Evolutionary conservation across 2,329 filamentous ascomycete species (phyloP), one percentile per base, ranked within the genome.

Genomic region (Aspergillus pseudoglaucus): DNA sequence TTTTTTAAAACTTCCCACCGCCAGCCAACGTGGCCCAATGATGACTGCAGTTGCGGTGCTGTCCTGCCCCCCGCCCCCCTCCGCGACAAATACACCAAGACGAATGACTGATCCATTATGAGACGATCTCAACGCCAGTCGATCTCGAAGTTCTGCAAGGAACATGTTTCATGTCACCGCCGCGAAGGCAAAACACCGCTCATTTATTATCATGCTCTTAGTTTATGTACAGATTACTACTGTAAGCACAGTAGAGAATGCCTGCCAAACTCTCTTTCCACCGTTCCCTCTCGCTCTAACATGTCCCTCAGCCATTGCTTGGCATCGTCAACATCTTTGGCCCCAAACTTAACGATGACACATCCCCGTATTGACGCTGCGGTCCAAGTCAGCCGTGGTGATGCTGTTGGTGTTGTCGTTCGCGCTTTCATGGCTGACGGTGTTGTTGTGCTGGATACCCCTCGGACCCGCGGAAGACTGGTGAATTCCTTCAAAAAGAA

Each of bases 251-350:
- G 14, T 27, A 44, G 15, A n/a, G 17, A 14, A 33, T 32, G 42
- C 27, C 14, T 6, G 15, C 42, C 42, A 14, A 44, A 33, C 18
- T 44, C 42, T n/a, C 12, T 20, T 17, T 27, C 23, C 7, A 44
- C 27, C 27, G 25, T 44, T 18, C 42, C 42, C 1, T 44, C 42
- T 22, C 30, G 7, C 9, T 12, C 17, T 33, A 33, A 23, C 30
- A 44, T 32, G 9, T 20, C 42, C 6, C 27, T 44, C 42, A 42
- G 41, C 41, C 41, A 42, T 25, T 12, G 20, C 41, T 42, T 42
- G 20, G 25, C 41, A 6, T 42, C 42, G 42, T 30, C 27, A 9
- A 33, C 25, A 6, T 44, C 23, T 33, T 33, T 44, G 25, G 42
- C 42, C 23, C 42, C 42, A 44, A 44, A 33, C 15, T 44, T 33